Evolutionary conservation across 1,284 basidiomycete species (phyloP), one percentile per base, ranked within the genome.

Genomic region (Ganoderma lingzhi): DNA sequence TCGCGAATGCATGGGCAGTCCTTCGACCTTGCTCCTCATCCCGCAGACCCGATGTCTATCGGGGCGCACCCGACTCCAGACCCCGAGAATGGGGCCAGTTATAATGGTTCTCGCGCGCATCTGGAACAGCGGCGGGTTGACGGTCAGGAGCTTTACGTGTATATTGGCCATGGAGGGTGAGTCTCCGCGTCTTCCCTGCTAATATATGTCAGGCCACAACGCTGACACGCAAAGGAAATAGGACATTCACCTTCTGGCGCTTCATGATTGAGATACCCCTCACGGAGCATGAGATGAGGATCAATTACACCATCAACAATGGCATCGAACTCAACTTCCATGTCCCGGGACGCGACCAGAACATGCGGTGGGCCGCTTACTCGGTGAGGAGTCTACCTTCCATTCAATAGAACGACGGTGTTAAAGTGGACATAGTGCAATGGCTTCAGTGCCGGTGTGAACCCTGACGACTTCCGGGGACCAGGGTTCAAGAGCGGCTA

Each of bases 241-340:
- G 95, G 17, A 92, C 93, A 0, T 95, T 88, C 78, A 96, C 95
- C 1, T 99, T 99, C 83, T 99, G 96, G 95, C 87, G 98, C 65
- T 99, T 99, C 84, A 87, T 93, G 79, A 89, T 99, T 66, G 89
- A 93, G 74, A 87, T 99, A 66, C 95, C 95, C 6, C 80, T 99
- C 9, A 85, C 87, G 5, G 81, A 85, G 9, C 82, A 85, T 45
- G 95, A 97, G 82, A 94, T 95, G 86, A 82, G 85, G n/a, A 86
- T 98, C 60, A 85, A 84, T 65, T 99, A 99, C 78, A 86, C 86
- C 59, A 84, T 96, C 73, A 96, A 97, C 76, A 82, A 88, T 32
- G 94, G 96, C 0, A 90, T 92, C 65, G 86, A 89, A 66, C 84
- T 96, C 68, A 87, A 88, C 53, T 99, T 99, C 80, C 91, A 89